phyloP scores from a whole-genome alignment of 2,329 filamentous ascomycete species.

The Pseudocercospora crystallina region DNA sequence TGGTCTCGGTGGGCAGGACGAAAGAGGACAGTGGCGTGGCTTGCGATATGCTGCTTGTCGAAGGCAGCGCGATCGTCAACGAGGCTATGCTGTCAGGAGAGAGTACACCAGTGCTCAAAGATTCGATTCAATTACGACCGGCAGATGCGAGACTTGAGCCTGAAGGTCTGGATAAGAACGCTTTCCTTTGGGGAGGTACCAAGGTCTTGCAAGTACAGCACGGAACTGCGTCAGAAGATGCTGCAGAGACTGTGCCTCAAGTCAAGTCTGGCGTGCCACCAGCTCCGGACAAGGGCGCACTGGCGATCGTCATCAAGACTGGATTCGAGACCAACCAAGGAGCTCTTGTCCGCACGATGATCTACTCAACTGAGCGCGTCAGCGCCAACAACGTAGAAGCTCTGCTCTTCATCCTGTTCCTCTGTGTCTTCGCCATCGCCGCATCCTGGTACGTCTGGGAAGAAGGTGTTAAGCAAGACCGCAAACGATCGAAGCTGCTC shows the following conservation, averaged over 20 bases:
- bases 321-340: constrained; percentile 98
- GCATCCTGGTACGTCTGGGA: constrained; percentile 99
- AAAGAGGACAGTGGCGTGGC: constrained; percentile 97
- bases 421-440: constrained; percentile 92
- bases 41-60: constrained; percentile 93
- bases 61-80: constrained; percentile 96
- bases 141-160: constrained; percentile 76
- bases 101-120: constrained; percentile 93
- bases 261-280: constrained; percentile 72
- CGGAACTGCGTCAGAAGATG: constrained; percentile 72
- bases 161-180: constrained; percentile 92
- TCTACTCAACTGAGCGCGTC: constrained; percentile 97
- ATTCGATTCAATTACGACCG: constrained; percentile 88
- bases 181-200: constrained; percentile 94
- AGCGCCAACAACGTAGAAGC: constrained; percentile 98
- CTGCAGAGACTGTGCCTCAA: constrained; percentile 57
- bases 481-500: constrained; percentile 95
- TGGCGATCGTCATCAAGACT: constrained; percentile 94
- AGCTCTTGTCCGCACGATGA: constrained; percentile 97
- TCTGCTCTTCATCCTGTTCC: constrained; percentile 94
- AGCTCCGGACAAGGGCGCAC: constrained; percentile 90
- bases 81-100: constrained; percentile 99
- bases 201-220: constrained; percentile 96
- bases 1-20: constrained; percentile 87
- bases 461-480: constrained; percentile 89